Percentiles rank a stretch among this genome's conserved stretches.
Conservation (phyloP, 768 basidiomycete genomes). For the Calvatia gigantea region DNA sequence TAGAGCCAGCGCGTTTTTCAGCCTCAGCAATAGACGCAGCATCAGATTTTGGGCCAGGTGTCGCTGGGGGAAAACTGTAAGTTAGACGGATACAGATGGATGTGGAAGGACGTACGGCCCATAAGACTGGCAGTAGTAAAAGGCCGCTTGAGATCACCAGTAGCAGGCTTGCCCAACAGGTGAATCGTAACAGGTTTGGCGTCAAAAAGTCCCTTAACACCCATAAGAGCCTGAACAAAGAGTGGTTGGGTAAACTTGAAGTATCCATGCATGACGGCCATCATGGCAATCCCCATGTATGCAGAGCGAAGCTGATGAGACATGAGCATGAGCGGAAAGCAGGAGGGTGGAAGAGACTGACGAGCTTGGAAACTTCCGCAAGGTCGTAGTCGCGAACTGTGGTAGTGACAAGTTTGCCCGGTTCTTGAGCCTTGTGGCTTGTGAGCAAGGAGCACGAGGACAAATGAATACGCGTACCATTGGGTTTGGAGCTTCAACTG, state of each 20-base stretch:
- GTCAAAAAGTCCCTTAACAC: slow-evolving; percentile 87
- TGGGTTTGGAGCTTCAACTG: slow-evolving; percentile 72
- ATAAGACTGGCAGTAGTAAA: slow-evolving; percentile 13
- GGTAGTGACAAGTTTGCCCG: slow-evolving; percentile 79
- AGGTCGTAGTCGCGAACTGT: slow-evolving; percentile 95
- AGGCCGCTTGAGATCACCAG: slow-evolving; percentile 63
- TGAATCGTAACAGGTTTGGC: slow-evolving; percentile 82
- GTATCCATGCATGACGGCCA: slow-evolving; percentile 91
- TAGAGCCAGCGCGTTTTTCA: slow-evolving; percentile 69
- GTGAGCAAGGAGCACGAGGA: neutral
- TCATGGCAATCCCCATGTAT: slow-evolving; percentile 79
- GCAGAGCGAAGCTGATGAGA: slow-evolving; percentile 52
- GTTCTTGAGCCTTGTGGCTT: slow-evolving; percentile 50
- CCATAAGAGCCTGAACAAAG: slow-evolving; percentile 94
- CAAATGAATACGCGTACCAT: slow-evolving; percentile 52
- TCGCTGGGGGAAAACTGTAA: slow-evolving; percentile 25
- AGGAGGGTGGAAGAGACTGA: slow-evolving; percentile 24
- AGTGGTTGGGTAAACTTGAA: slow-evolving; percentile 95
- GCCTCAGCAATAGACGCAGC: slow-evolving; percentile 84
- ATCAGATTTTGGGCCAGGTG: slow-evolving; percentile 78
- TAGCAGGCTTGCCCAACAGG: slow-evolving; percentile 72
- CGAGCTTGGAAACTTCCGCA: slow-evolving; percentile 77
- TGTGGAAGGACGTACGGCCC: slow-evolving; percentile 7
- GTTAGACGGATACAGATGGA: neutral
- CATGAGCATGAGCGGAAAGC: neutral